Evolutionary conservation across 2,329 filamentous ascomycete genomes (phyloP).

Genomic region (Neophaeococcomyces aloes): DNA sequence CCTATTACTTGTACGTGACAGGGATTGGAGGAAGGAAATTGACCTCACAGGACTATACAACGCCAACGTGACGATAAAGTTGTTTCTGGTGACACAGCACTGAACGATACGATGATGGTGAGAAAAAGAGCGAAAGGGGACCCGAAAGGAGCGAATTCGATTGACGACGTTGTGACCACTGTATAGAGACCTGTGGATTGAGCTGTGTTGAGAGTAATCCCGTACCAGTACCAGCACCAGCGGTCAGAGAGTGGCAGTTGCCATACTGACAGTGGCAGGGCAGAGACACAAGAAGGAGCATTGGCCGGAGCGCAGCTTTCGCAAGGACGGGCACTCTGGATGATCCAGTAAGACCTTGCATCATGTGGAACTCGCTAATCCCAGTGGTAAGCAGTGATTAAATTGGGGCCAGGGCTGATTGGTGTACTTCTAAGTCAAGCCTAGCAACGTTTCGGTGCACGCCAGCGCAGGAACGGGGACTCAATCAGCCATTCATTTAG

Average conservation of each 20-base stretch:
- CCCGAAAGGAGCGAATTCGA: neutral
- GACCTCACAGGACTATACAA: neutral
- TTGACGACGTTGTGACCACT: neutral
- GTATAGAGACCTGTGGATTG: neutral
- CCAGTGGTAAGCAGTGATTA: constrained; percentile 3
- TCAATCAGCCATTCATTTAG: neutral
- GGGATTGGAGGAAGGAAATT: constrained; percentile 7
- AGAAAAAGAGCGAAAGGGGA: neutral
- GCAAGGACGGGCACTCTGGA: neutral
- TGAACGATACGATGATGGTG: neutral
- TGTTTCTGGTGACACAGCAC: neutral
- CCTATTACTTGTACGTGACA: constrained; percentile 3
- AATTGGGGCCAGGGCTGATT: constrained; percentile 3
- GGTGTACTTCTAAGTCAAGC: neutral
- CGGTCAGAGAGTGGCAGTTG: neutral
- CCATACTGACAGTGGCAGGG: neutral
- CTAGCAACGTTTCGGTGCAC: neutral
- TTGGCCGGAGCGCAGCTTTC: constrained; percentile 1
- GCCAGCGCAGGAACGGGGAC: constrained; percentile 4
- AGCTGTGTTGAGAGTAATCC: too few relatives aligned
- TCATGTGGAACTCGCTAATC: neutral
- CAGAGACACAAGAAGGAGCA: neutral
- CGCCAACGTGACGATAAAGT: constrained; percentile 1
- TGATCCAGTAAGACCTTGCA: neutral
- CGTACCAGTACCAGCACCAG: neutral